These are phyloP conservation scores for Auricularia sp. DNA, from an alignment of 768 basidiomycete genomes.

Conservation along the genomic window DNA sequence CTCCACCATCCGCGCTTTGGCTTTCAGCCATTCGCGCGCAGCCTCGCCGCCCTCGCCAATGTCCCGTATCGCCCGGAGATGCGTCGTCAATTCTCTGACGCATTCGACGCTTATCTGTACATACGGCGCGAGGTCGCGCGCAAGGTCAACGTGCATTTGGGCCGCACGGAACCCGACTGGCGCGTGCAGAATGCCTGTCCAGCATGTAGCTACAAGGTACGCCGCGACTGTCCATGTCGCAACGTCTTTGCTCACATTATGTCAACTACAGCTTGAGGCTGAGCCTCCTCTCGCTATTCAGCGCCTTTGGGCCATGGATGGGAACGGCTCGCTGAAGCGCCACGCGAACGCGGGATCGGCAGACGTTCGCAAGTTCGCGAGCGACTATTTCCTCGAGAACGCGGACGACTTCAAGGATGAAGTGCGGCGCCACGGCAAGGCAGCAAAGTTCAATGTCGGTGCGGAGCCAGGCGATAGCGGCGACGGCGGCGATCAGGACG, in stretches of 20 bases:
- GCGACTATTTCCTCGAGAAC: neutral
- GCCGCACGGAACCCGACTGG: slow-evolving; percentile 9
- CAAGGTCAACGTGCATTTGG: slow-evolving; percentile 9
- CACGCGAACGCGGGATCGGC: neutral
- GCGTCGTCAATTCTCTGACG: slow-evolving; percentile 15
- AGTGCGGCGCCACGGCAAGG: neutral
- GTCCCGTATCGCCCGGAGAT: slow-evolving; percentile 8
- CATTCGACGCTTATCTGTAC: slow-evolving; percentile 19
- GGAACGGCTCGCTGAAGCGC: slow-evolving; percentile 11
- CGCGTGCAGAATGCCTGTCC: slow-evolving; percentile 10
- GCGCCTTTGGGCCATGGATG: slow-evolving; percentile 10
- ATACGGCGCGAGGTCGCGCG: slow-evolving; percentile 11
- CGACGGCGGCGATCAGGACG: neutral
- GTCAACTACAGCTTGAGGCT: neutral
- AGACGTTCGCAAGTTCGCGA: neutral
- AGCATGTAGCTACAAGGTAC: slow-evolving; percentile 6
- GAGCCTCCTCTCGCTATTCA: neutral
- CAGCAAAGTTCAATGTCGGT: neutral
- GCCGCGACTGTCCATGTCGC: neutral
- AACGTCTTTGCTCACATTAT: neutral
- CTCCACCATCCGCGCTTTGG: neutral
- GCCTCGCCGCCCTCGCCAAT: neutral
- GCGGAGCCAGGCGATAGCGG: neutral
- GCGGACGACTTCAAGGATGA: neutral
- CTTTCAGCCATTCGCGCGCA: neutral